Evolutionary conservation across 805 yeast species (phyloP).

Genomic region (Brettanomyces bruxellensis): DNA sequence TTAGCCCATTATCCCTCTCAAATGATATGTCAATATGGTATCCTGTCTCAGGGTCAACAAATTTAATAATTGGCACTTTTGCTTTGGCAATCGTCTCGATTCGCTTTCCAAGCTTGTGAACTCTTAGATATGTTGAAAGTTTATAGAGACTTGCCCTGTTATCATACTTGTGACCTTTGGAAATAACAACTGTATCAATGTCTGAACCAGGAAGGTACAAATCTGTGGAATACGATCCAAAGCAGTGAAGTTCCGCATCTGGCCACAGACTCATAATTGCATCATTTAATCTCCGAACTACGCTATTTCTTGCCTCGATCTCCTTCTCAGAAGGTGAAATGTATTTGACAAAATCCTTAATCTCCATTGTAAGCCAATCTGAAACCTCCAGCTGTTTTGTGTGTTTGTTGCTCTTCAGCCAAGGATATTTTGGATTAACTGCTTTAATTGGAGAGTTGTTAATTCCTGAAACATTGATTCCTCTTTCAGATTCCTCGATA

Average conservation of each 20-base stretch:
- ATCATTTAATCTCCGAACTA: conserved; percentile 50
- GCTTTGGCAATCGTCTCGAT: conserved; percentile 86
- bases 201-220: conserved; percentile 91
- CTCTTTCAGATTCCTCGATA: conserved; percentile 7
- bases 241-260: conserved; percentile 70
- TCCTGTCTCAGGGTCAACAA: conserved; percentile 60
- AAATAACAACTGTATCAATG: conserved; percentile 83
- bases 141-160: conserved; percentile 60
- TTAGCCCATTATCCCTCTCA: conserved; percentile 74
- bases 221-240: conserved; percentile 93
- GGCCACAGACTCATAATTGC: conserved; percentile 58
- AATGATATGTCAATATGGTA: conserved; percentile 86
- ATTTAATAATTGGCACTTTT: conserved; percentile 89
- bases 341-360: conserved; percentile 74
- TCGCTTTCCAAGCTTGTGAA: conserved; percentile 51
- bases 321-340: conserved; percentile 79
- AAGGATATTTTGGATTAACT: conserved; percentile 44
- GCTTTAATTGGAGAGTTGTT: conserved; percentile 21
- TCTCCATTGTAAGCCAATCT: conserved; percentile 82
- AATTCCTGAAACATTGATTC: conserved; percentile 36
- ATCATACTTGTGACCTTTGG: conserved; percentile 50
- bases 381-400: conserved; percentile 68
- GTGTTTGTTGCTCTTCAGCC: conserved; percentile 76
- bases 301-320: conserved; percentile 53
- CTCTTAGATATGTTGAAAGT: conserved; percentile 60